A percentile compares a stretch with the other conserved stretches of the same genome.
These are phyloP conservation scores for Leucogyrophana mollusca DNA, from an alignment of 768 basidiomycete species.

Conservation along the genomic window DNA sequence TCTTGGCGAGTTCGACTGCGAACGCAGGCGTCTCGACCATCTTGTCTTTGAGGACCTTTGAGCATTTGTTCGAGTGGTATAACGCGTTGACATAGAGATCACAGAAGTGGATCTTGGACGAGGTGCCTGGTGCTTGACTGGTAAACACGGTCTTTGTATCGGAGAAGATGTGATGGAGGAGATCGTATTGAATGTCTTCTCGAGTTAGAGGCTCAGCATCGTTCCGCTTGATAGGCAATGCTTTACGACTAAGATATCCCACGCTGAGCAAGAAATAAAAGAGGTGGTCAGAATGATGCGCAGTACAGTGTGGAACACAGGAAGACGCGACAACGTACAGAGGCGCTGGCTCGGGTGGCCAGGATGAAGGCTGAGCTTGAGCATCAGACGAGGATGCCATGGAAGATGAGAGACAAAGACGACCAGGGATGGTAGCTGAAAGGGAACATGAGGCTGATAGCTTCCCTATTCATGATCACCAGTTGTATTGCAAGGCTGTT, in stretches of 20 bases:
- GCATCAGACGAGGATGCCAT: constrained; percentile 47
- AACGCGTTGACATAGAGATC: constrained; percentile 83
- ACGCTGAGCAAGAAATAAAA: constrained; percentile 33
- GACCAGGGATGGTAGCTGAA: constrained; percentile 10
- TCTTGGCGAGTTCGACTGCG: constrained; percentile 77
- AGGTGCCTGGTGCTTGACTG: constrained; percentile 49
- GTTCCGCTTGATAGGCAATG: constrained; percentile 76
- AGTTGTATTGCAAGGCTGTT: constrained; percentile 9
- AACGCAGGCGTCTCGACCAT: constrained; percentile 81
- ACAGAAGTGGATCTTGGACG: constrained; percentile 65
- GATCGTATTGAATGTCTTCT: constrained; percentile 84
- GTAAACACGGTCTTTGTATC: constrained; percentile 71
- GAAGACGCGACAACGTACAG: constrained; percentile 41
- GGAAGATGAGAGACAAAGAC: constrained; percentile 28
- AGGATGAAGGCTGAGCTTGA: constrained; percentile 29
- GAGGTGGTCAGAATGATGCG: constrained; percentile 6
- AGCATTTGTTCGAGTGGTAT: constrained; percentile 79
- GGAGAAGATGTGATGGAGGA: constrained; percentile 77
- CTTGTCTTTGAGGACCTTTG: constrained; percentile 85
- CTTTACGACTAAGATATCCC: constrained; percentile 59
- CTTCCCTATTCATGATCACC: constrained; percentile 18
- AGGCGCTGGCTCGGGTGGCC: constrained; percentile 50
- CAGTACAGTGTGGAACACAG: constrained; percentile 11
- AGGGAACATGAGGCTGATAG: constrained; percentile 26
- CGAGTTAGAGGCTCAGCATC: constrained; percentile 83